A percentile compares a stretch with the other conserved stretches of the same genome.
Evolutionary conservation across 345 rosid genomes (phyloP).

Genomic region (Moringa oleifera): DNA sequence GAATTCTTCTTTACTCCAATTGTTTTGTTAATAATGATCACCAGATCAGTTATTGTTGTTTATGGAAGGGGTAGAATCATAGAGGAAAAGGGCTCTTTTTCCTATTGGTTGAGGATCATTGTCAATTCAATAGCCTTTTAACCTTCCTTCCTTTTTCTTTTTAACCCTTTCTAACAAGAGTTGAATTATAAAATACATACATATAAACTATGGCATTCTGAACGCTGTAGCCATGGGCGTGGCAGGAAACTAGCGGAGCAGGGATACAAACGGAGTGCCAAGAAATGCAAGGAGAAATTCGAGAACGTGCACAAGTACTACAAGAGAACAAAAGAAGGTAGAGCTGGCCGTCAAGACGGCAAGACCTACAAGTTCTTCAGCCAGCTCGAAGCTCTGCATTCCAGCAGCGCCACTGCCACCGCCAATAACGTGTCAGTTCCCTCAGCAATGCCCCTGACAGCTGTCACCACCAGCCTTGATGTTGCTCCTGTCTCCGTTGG

Average conservation of each 20-base stretch:
- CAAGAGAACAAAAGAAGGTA: slow-evolving; percentile 84
- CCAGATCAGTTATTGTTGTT: too few species aligned
- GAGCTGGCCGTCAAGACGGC: slow-evolving; percentile 83
- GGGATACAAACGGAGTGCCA: slow-evolving; percentile 74
- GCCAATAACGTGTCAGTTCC: slow-evolving; percentile 23
- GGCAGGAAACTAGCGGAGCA: slow-evolving; percentile 76
- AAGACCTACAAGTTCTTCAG: slow-evolving; percentile 77
- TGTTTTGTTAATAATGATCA: too few species aligned
- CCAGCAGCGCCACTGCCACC: slow-evolving; percentile 22
- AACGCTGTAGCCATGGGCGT: neutral
- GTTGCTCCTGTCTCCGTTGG: slow-evolving; percentile 61
- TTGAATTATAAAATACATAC: too few species aligned
- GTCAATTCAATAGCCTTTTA: too few species aligned
- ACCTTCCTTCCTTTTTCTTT: too few species aligned
- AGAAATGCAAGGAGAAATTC: slow-evolving; percentile 91
- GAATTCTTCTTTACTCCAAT: slow-evolving; percentile 22
- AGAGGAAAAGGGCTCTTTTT: too few species aligned
- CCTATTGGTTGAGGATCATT: too few species aligned
- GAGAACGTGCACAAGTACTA: slow-evolving; percentile 93
- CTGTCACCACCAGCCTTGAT: slow-evolving; percentile 26
- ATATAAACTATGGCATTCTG: too few species aligned
- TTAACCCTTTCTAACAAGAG: too few species aligned
- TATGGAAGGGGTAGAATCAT: too few species aligned
- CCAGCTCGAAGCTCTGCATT: slow-evolving; percentile 74
- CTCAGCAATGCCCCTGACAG: slow-evolving; percentile 4